A percentile compares a stretch with the other conserved stretches of the same genome.
Conservation (phyloP, 306 rosid species). For the Morella rubra region DNA sequence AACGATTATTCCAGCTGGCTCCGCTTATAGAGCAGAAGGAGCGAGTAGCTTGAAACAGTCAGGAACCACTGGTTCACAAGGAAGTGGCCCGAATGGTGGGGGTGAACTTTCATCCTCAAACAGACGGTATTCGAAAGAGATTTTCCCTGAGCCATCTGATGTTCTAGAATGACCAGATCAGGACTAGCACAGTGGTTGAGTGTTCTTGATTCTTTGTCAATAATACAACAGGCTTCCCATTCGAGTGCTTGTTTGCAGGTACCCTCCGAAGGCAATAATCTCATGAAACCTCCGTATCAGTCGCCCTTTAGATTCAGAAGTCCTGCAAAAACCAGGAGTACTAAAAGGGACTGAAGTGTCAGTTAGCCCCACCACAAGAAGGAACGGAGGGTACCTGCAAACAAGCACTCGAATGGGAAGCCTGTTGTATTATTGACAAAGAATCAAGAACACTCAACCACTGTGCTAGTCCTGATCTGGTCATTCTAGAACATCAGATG, state of each 20-base stretch:
- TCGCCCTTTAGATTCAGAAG: slow-evolving; percentile 34
- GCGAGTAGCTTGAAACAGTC: slow-evolving; percentile 68
- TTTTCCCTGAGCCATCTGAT: slow-evolving; percentile 76
- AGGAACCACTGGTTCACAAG: slow-evolving; percentile 70
- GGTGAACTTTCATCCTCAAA: slow-evolving; percentile 66
- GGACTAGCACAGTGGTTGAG: slow-evolving; percentile 35
- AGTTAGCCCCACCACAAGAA: slow-evolving; percentile 27
- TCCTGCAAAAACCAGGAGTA: slow-evolving; percentile 23
- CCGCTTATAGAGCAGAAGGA: slow-evolving; percentile 54
- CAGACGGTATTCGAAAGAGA: slow-evolving; percentile 68
- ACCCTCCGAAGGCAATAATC: slow-evolving; percentile 13
- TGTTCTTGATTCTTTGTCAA: slow-evolving; percentile 53
- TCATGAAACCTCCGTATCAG: slow-evolving; percentile 27
- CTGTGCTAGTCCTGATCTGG: slow-evolving; percentile 42
- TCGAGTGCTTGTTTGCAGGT: slow-evolving; percentile 42
- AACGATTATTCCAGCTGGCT: slow-evolving; percentile 47
- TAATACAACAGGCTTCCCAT: slow-evolving; percentile 48
- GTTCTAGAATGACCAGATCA: slow-evolving; percentile 54
- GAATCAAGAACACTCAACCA: slow-evolving; percentile 41
- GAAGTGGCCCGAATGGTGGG: slow-evolving; percentile 53
- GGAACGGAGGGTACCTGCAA: slow-evolving; percentile 22
- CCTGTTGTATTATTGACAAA: slow-evolving; percentile 58
- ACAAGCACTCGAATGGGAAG: slow-evolving; percentile 44
- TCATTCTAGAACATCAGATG: slow-evolving; percentile 59
- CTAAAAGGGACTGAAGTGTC: slow-evolving; percentile 27